Conservation (phyloP, 2,329 filamentous ascomycete genomes). For the Penicillium palitans region DNA sequence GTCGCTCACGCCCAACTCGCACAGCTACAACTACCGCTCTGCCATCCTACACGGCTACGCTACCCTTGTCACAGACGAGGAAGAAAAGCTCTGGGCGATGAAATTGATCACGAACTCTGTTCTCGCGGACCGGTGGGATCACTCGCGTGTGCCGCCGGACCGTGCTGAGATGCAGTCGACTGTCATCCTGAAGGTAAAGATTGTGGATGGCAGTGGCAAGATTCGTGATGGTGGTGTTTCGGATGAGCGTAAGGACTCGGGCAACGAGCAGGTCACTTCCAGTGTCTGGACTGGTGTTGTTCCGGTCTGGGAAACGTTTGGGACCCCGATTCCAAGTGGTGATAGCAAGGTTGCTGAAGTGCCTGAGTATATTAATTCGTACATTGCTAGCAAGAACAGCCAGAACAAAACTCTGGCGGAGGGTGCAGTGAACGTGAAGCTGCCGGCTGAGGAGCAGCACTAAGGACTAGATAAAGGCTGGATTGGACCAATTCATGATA, state of each 20-base stretch:
- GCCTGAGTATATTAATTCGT: constrained; percentile 62
- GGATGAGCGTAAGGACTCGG: constrained; percentile 60
- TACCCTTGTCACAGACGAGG: constrained; percentile 62
- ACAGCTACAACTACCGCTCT: constrained; percentile 85
- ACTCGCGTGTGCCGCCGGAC: constrained; percentile 69
- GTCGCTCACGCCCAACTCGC: constrained; percentile 73
- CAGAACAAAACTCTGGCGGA: constrained; percentile 46
- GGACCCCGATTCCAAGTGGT: constrained; percentile 60
- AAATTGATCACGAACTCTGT: constrained; percentile 73
- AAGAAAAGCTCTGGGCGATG: constrained; percentile 78
- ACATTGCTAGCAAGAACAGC: constrained; percentile 52
- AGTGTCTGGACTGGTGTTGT: constrained; percentile 63
- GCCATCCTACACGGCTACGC: constrained; percentile 76
- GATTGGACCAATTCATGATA: neutral
- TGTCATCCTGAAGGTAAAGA: constrained; percentile 66
- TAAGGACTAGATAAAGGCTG: constrained; percentile 5
- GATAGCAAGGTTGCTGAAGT: constrained; percentile 61
- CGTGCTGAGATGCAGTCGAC: constrained; percentile 74
- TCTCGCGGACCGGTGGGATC: constrained; percentile 66
- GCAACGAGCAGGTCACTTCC: constrained; percentile 47
- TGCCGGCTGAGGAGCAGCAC: constrained; percentile 35
- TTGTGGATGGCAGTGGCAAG: constrained; percentile 75
- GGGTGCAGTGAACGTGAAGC: constrained; percentile 29
- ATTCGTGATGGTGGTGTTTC: constrained; percentile 64
- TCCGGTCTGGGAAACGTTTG: constrained; percentile 64